phyloP scores from a whole-genome alignment of 768 basidiomycete genomes.

The Boletus rubescentipes region DNA sequence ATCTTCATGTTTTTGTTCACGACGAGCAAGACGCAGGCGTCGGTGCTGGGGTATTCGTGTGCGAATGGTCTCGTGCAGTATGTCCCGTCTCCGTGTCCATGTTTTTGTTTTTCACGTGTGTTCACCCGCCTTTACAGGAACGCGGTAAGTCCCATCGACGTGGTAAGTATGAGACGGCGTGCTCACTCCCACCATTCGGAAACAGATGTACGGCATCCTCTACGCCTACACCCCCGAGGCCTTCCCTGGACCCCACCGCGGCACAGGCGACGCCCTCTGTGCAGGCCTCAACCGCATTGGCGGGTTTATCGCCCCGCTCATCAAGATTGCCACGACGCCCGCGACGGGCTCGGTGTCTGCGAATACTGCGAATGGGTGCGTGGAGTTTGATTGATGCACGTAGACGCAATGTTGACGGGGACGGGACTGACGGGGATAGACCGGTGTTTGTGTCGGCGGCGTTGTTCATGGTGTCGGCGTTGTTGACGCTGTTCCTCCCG shows the following conservation, averaged over 20 bases:
- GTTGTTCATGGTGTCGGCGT: conserved; percentile 42
- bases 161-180: background rate
- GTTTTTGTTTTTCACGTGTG: too few species aligned
- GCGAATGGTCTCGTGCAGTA: conserved; percentile 42
- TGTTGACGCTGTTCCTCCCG: conserved; percentile 43
- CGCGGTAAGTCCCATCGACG: conserved; percentile 30
- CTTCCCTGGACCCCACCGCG: conserved; percentile 56
- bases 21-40: conserved; percentile 39
- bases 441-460: conserved; percentile 50
- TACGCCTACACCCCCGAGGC: conserved; percentile 62
- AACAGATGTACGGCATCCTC: conserved; percentile 50
- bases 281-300: conserved; percentile 49
- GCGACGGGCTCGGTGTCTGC: conserved; percentile 29
- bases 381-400: too few species aligned
- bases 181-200: background rate
- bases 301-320: conserved; percentile 48
- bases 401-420: too few species aligned
- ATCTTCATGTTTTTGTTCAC: conserved; percentile 55
- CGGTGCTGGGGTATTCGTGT: conserved; percentile 48
- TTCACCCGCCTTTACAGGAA: conserved; percentile 21
- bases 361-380: conserved; percentile 37
- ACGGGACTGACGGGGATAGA: conserved; percentile 18
- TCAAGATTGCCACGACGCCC: conserved; percentile 46
- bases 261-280: conserved; percentile 52
- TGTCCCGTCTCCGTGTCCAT: conserved; percentile 2